Conservation (phyloP, 2,329 filamentous ascomycete genomes). For the Ceratocystis eucalypticola region DNA sequence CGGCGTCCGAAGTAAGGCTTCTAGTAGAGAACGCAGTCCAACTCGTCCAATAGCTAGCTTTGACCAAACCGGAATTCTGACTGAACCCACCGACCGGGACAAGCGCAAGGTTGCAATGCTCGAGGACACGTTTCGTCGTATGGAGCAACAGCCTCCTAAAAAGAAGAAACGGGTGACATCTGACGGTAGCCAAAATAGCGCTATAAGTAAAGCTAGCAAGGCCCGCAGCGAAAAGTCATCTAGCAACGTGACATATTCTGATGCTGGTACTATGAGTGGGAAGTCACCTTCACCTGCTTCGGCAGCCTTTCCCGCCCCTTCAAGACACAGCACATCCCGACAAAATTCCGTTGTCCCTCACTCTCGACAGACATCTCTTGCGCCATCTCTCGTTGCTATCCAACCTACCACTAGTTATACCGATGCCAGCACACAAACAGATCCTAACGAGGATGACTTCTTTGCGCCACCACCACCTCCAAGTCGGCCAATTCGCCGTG, state of each 20-base stretch:
- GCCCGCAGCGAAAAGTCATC: constrained; percentile 1
- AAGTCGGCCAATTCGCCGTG: constrained; percentile 32
- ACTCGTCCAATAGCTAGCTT: constrained; percentile 42
- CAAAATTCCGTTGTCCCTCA: constrained; percentile 30
- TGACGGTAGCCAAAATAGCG: constrained; percentile 31
- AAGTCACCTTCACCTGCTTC: constrained; percentile 40
- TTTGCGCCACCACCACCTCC: constrained; percentile 31
- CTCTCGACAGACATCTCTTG: constrained; percentile 20
- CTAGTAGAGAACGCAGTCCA: constrained; percentile 53
- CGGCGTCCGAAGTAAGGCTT: constrained; percentile 46
- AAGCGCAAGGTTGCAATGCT: constrained; percentile 55
- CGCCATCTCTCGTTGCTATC: constrained; percentile 5
- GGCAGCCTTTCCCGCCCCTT: constrained; percentile 24
- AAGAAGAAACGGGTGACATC: constrained; percentile 51
- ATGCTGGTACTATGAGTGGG: constrained; percentile 40
- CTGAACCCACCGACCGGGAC: constrained; percentile 51
- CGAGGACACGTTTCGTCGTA: constrained; percentile 48
- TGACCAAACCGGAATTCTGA: constrained; percentile 46
- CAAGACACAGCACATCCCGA: constrained; percentile 25
- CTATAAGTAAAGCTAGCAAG: constrained; percentile 20
- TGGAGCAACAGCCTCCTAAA: constrained; percentile 43
- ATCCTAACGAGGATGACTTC: constrained; percentile 41
- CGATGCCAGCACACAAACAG: constrained; percentile 42
- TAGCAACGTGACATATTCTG: constrained; percentile 32
- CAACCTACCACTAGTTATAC: constrained; percentile 29